These are phyloP conservation scores for Termitomyces bulborhizus DNA, from an alignment of 768 basidiomycete genomes.

Conservation along the genomic window DNA sequence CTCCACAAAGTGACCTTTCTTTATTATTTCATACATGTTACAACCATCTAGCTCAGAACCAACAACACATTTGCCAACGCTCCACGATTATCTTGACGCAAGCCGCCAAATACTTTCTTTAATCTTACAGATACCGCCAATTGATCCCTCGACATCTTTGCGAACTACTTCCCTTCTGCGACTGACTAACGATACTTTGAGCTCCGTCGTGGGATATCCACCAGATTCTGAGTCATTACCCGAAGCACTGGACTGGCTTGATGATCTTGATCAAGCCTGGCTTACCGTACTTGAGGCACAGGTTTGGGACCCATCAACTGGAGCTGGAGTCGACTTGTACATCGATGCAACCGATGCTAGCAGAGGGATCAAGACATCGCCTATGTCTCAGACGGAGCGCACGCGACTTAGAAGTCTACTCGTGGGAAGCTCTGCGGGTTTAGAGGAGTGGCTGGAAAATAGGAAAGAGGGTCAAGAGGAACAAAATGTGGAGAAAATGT, in stretches of 20 bases:
- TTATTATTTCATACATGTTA: background rate
- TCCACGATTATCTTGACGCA: constrained; percentile 54
- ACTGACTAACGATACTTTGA: constrained; percentile 62
- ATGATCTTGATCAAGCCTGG: constrained; percentile 76
- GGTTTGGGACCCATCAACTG: constrained; percentile 55
- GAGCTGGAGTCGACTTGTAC: constrained; percentile 28
- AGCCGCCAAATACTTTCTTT: constrained; percentile 51
- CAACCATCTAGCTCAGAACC: constrained; percentile 34
- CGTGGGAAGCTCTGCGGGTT: constrained; percentile 44
- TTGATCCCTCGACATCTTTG: constrained; percentile 63
- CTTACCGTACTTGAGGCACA: constrained; percentile 55
- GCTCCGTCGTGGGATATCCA: constrained; percentile 55
- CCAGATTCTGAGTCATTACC: constrained; percentile 38
- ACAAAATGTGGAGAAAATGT: constrained; percentile 30
- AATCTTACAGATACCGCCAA: constrained; percentile 68
- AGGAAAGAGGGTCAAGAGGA: constrained; percentile 19
- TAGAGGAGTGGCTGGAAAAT: constrained; percentile 64
- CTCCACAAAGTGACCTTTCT: constrained; percentile 1
- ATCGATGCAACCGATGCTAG: constrained; percentile 29
- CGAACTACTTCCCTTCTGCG: constrained; percentile 65
- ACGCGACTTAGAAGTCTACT: constrained; percentile 67
- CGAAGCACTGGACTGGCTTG: constrained; percentile 58
- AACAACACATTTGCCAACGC: constrained; percentile 48
- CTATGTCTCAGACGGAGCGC: constrained; percentile 63
- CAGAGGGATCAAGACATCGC: constrained; percentile 32